Base-by-base conservation (phyloP, 2,329 filamentous ascomycete species). In the Dactylonectria estremocensis region DNA sequence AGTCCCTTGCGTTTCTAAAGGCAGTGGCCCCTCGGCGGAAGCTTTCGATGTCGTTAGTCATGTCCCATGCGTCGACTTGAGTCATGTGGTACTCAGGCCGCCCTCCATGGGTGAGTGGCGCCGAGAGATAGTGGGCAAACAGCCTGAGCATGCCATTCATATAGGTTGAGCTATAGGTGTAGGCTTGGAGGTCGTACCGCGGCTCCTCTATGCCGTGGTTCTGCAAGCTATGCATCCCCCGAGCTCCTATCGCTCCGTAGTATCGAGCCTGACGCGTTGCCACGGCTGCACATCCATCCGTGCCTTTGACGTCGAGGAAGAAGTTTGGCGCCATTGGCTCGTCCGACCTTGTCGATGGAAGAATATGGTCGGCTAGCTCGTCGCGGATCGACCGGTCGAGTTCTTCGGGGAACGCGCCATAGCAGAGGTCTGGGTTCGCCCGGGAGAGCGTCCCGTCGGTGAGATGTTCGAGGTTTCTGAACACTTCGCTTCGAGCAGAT, bases 81-180 rank as follows among this genome's bases (percentile, higher is more conserved):
- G 79, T 82, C 80, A 84, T 85, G 56, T 84, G 76, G 73, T 84
- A 85, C 73, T 80, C 78, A 9, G 78, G 80, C 54, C 55, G 79
- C 71, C 67, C 77, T 69, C 69, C 77, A 57, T 75, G 66, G 22
- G 20, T 72, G 10, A 61, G 70, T 54, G 81, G 79, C 52, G 74
- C 74, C n/a, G 76, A 80, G 58, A 74, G 22, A 68, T 84, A 77
- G 70, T 80, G 78, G 56, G 82, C 76, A 64, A 80, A 84, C 55
- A 85, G 66, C 67, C 77, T 69, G 16, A 86, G 80, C 11, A 2
- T 16, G 49, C 82, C 80, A 60, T 61, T 62, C 48, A 81, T 72
- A 66, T 85, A 85, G 2, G 68, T 83, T 6, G 79, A 78, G 45
- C 77, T 80, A 37, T 83, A 78, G 0, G 80, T 79, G 69, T 82